These are phyloP conservation scores for Canavalia gladiata DNA, from an alignment of 306 rosid genomes.

Conservation along the genomic window DNA sequence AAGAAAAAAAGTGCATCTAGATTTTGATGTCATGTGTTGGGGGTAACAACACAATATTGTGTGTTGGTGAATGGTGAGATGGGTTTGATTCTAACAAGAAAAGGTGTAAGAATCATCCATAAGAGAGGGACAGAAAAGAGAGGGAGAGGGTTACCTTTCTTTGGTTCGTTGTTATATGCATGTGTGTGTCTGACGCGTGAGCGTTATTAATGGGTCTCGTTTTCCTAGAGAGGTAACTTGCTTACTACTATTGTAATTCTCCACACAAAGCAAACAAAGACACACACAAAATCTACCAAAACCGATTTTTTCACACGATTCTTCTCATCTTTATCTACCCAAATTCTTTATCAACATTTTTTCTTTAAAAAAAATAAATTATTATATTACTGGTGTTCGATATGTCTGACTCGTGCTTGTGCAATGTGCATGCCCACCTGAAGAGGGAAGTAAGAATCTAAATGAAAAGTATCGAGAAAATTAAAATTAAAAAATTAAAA, in stretches of 20 bases:
- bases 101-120: slow-evolving; percentile 59
- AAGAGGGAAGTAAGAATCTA: slow-evolving; percentile 33
- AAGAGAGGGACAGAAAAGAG: slow-evolving; percentile 48
- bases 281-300: background rate
- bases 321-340: slow-evolving; percentile 28
- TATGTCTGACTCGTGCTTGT: slow-evolving; percentile 9
- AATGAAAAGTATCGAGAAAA: background rate
- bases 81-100: slow-evolving; percentile 55
- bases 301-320: slow-evolving; percentile 37
- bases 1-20: slow-evolving; percentile 33
- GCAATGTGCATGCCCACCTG: slow-evolving; percentile 36
- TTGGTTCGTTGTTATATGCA: slow-evolving; percentile 49
- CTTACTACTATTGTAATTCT: background rate
- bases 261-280: background rate
- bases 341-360: background rate
- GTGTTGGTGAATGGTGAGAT: slow-evolving; percentile 55
- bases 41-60: background rate
- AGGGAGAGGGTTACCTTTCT: slow-evolving; percentile 31
- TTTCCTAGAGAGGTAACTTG: slow-evolving; percentile 36
- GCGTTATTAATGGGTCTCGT: slow-evolving; percentile 60
- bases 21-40: background rate
- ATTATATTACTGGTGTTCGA: background rate
- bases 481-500: background rate
- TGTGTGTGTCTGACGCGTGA: slow-evolving; percentile 68
- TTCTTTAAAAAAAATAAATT: background rate